Conservation (phyloP, 495 filamentous ascomycete genomes). For the Penicillium atrosanguineum region DNA sequence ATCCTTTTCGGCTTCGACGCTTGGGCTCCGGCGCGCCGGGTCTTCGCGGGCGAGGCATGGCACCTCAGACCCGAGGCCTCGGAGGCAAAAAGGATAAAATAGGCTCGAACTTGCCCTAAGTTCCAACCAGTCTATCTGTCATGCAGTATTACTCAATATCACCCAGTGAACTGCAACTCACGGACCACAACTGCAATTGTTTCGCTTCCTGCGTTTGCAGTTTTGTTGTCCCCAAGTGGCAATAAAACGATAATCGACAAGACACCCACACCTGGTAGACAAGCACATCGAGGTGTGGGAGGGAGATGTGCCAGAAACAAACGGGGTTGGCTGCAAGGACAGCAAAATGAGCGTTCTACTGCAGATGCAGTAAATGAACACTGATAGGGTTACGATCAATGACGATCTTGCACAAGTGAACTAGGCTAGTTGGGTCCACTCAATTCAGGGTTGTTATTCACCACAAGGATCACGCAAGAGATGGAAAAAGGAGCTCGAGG, state of each 20-base stretch:
- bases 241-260: slow-evolving; percentile 44
- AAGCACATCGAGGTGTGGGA: slow-evolving; percentile 44
- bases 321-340: slow-evolving; percentile 11
- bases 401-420: slow-evolving; percentile 2
- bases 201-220: slow-evolving; percentile 31
- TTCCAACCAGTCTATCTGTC: neutral
- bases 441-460: neutral
- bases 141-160: slow-evolving; percentile 2
- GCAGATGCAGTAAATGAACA: slow-evolving; percentile 1
- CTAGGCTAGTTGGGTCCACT: slow-evolving; percentile 8
- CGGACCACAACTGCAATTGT: slow-evolving; percentile 14
- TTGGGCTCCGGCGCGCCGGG: slow-evolving; percentile 66
- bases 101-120: slow-evolving; percentile 4
- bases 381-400: slow-evolving; percentile 8
- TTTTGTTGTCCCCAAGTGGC: slow-evolving; percentile 40
- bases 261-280: slow-evolving; percentile 40
- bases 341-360: slow-evolving; percentile 14
- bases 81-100: neutral
- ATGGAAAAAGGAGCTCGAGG: slow-evolving; percentile 1
- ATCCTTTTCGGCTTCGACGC: slow-evolving; percentile 76
- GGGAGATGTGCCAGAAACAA: slow-evolving; percentile 26
- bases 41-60: slow-evolving; percentile 68
- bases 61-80: slow-evolving; percentile 7
- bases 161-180: slow-evolving; percentile 7
- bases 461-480: neutral